Base-by-base conservation (phyloP, 306 rosid species). In the Gleditsia sinensis region DNA sequence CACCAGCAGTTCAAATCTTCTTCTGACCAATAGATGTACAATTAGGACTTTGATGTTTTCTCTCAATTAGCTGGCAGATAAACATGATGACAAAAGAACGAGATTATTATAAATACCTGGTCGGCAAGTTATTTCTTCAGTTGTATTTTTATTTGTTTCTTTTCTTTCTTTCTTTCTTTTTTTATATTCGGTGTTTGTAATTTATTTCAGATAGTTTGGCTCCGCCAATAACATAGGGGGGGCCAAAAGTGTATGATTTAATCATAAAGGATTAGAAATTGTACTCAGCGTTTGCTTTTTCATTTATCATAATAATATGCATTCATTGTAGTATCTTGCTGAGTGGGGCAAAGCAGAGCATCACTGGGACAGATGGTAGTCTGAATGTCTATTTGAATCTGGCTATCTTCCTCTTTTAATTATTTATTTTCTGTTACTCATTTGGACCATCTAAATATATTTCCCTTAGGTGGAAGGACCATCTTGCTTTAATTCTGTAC, bases 11-110 rank as follows among this genome's bases (percentile, higher is more conserved):
- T 74, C 34, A 75, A 67, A 54, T 46, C 80, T 61, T 39, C 71
- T 43, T 77, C 87, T 6, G 80, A 83, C 62, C 82, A 78, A 65
- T 83, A 84, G 82, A 48, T 19, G 53, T 58, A 57, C 66, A 69
- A 75, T 21, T 10, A 51, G 49, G 23, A 27, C 51, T 51, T 57
- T n/a, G 67, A 54, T 46, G 71, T 67, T 34, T 48, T 65, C 72
- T 5, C 21, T 11, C 49, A 54, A n/a, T 50, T 78, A 16, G 21
- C 46, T 48, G 30, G 72, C 71, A 50, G 42, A 63, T 64, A 9
- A 53, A 57, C 72, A 17, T 0, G 5, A 33, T 78, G 32, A 23
- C 19, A 25, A 20, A 12, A 61, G 43, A 25, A 14, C 5, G 55
- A 17, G 30, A 37, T 75, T 34, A 66, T 42, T 19, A 46, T 55